A percentile compares a stretch with the other conserved stretches of the same genome.
Conservation (phyloP, 441 rosid genomes). For the Metrosideros polymorpha region DNA sequence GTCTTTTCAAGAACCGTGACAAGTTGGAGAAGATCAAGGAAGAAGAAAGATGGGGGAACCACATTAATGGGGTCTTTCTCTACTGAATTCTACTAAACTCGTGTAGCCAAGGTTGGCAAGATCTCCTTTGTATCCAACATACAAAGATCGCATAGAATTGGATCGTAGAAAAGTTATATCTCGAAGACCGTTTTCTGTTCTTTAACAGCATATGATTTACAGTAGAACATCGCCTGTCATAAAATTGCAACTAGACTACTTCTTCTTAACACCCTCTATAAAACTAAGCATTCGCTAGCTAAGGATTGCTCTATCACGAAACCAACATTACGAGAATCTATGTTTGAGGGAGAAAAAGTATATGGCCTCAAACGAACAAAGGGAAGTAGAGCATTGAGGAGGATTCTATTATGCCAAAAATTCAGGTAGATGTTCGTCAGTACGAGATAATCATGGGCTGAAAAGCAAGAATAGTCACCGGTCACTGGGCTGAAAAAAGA, state of each 20-base stretch:
- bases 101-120: not conserved
- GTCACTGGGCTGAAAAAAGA: not conserved
- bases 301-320: not conserved
- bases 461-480: not conserved
- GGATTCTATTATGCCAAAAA: not conserved
- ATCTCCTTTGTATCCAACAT: not conserved
- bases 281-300: not conserved
- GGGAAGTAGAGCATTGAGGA: not conserved
- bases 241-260: not conserved
- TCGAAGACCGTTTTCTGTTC: fast-evolving
- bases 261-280: not conserved
- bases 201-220: not conserved
- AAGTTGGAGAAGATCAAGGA: not conserved
- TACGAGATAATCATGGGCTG: not conserved
- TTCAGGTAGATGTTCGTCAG: not conserved
- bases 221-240: not conserved
- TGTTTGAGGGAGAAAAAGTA: not conserved
- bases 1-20: not conserved
- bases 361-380: not conserved
- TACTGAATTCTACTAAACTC: not conserved
- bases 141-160: fast-evolving
- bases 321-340: not conserved
- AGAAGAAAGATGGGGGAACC: not conserved
- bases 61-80: not conserved
- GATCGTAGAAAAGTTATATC: not conserved